Evolutionary conservation across 495 filamentous ascomycete genomes (phyloP).

Genomic region (Podospora tetraspora): DNA sequence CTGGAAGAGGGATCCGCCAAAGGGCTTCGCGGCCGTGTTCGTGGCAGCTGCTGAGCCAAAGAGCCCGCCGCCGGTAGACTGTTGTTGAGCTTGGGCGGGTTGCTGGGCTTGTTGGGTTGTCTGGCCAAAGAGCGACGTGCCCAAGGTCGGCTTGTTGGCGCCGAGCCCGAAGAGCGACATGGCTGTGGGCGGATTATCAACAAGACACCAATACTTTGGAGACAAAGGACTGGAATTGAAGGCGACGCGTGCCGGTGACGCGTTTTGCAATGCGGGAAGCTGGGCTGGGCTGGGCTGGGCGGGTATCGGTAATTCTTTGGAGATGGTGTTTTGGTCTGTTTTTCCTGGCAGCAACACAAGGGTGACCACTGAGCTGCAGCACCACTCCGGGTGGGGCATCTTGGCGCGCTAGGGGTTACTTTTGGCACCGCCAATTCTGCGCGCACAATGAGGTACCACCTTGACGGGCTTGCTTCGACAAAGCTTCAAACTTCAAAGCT

Average conservation of each 20-base stretch:
- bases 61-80: slow-evolving; percentile 13
- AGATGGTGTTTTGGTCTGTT: slow-evolving; percentile 7
- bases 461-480: not conserved
- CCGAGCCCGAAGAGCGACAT: slow-evolving; percentile 19
- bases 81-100: not conserved
- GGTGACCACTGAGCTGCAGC: not conserved
- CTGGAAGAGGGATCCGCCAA: slow-evolving; percentile 16
- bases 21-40: slow-evolving; percentile 19
- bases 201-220: not conserved
- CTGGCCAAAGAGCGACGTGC: slow-evolving; percentile 14
- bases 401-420: not conserved
- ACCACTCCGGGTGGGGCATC: not conserved
- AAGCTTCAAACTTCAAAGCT: not conserved
- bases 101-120: slow-evolving; percentile 8
- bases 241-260: slow-evolving; percentile 9
- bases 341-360: slow-evolving; percentile 9
- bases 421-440: not conserved
- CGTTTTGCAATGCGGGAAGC: slow-evolving; percentile 1
- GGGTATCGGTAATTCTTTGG: slow-evolving; percentile 4
- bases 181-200: not conserved
- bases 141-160: not conserved
- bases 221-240: not conserved
- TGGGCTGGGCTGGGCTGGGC: not conserved
- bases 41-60: slow-evolving; percentile 20
- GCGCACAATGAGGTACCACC: not conserved